phyloP scores from a whole-genome alignment of 805 yeast species.

The Kluyveromyces aestuarii region DNA sequence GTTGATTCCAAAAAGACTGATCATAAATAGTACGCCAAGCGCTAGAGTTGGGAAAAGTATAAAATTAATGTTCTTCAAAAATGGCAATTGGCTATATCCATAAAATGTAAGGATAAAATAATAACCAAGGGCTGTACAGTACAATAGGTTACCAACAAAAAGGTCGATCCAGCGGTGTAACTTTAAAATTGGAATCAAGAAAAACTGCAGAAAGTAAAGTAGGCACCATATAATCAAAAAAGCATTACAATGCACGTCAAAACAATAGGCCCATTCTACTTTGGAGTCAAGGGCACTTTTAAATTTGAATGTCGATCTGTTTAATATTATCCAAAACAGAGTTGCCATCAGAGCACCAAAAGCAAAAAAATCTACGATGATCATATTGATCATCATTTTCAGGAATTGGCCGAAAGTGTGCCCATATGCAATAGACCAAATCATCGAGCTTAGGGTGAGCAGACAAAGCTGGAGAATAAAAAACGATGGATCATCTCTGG shows the following conservation, averaged over 20 bases:
- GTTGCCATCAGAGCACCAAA: slow-evolving; percentile 66
- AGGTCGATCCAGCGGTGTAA: slow-evolving; percentile 58
- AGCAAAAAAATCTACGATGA: slow-evolving; percentile 68
- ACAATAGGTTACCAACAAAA: slow-evolving; percentile 69
- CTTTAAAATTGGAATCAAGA: slow-evolving; percentile 63
- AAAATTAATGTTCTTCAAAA: slow-evolving; percentile 51
- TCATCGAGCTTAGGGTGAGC: slow-evolving; percentile 65
- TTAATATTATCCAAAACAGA: slow-evolving; percentile 62
- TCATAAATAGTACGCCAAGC: slow-evolving; percentile 47
- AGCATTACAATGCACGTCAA: slow-evolving; percentile 91
- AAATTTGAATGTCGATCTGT: slow-evolving; percentile 47
- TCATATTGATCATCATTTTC: slow-evolving; percentile 71
- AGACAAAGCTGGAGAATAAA: slow-evolving; percentile 61
- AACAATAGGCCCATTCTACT: slow-evolving; percentile 87
- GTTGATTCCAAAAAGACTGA: slow-evolving; percentile 60
- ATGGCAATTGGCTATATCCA: slow-evolving; percentile 77
- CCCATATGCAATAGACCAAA: slow-evolving; percentile 83
- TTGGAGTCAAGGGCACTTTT: slow-evolving; percentile 17
- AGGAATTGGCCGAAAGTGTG: slow-evolving; percentile 53
- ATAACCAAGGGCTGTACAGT: slow-evolving; percentile 63
- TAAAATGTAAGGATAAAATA: slow-evolving; percentile 76
- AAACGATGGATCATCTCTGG: slow-evolving; percentile 90
- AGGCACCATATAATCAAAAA: slow-evolving; percentile 71
- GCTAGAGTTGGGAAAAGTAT: slow-evolving; percentile 57
- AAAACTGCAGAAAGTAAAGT: slow-evolving; percentile 64